These are phyloP conservation scores for Coemansia sp. DNA, from an alignment of 192 early-diverging fungal species.

Conservation along the genomic window DNA sequence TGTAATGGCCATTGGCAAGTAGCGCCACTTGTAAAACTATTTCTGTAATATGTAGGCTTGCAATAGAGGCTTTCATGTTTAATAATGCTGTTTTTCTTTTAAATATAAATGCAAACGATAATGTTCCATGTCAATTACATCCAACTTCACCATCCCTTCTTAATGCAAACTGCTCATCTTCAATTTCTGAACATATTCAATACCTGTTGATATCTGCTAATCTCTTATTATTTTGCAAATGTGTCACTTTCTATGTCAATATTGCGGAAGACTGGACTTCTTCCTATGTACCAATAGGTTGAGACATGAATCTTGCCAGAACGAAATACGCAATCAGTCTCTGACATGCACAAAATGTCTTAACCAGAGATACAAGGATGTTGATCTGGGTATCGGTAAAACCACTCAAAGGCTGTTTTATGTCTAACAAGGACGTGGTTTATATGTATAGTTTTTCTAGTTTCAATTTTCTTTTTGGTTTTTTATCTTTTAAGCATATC, in stretches of 20 bases:
- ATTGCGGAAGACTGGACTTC: not conserved
- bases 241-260: not conserved
- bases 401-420: no score
- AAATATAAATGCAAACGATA: not conserved
- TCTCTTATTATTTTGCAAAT: not conserved
- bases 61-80: not conserved
- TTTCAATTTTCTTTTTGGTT: no score
- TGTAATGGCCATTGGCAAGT: not conserved
- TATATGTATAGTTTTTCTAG: no score
- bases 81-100: not conserved
- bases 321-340: not conserved
- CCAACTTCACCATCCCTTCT: no score
- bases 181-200: not conserved
- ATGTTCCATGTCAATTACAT: not conserved
- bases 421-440: no score
- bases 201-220: not conserved
- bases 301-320: not conserved
- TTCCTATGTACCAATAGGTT: not conserved
- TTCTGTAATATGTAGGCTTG: not conserved
- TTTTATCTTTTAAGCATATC: no score
- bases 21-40: not conserved
- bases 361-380: no score
- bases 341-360: not conserved
- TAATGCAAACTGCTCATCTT: no score
- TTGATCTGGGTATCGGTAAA: no score